A percentile compares a stretch with the other conserved stretches of the same genome.
Evolutionary conservation across 306 rosid species (phyloP).

Genomic region (Sesbania bispinosa): DNA sequence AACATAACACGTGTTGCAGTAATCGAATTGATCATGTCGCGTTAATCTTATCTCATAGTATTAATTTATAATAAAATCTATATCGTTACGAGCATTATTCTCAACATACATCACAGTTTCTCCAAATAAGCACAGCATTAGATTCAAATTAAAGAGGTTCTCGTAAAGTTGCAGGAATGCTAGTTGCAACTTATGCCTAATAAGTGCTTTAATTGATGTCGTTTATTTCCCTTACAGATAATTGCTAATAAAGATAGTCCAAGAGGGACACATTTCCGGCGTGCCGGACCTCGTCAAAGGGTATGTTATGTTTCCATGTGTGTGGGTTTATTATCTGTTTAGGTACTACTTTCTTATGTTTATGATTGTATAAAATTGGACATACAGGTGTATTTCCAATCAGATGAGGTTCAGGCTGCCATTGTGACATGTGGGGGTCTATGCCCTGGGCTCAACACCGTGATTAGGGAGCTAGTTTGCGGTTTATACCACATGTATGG

Average conservation of each 20-base stretch:
- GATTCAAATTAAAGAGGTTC: no score
- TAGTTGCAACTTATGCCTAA: background rate
- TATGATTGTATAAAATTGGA: conserved; percentile 7
- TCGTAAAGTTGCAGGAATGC: background rate
- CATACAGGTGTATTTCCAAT: conserved; percentile 66
- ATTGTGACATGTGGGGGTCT: conserved; percentile 98
- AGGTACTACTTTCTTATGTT: background rate
- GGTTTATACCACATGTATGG: conserved; percentile 84
- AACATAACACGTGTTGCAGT: background rate
- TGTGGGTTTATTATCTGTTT: background rate
- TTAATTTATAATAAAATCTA: no score
- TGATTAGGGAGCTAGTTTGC: conserved; percentile 89
- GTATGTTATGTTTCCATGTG: conserved; percentile 28
- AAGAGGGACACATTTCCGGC: conserved; percentile 89
- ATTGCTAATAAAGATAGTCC: conserved; percentile 80
- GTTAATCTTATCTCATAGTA: background rate
- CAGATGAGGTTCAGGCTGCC: conserved; percentile 89
- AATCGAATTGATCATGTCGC: background rate
- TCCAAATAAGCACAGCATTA: no score
- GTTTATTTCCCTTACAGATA: conserved; percentile 36
- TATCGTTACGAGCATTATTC: no score
- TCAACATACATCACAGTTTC: no score
- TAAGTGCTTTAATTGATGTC: background rate
- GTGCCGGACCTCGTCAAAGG: conserved; percentile 95
- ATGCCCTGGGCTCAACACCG: conserved; percentile 97